Conservation (phyloP, 2,329 filamentous ascomycete species). For the Apiospora arundinis region DNA sequence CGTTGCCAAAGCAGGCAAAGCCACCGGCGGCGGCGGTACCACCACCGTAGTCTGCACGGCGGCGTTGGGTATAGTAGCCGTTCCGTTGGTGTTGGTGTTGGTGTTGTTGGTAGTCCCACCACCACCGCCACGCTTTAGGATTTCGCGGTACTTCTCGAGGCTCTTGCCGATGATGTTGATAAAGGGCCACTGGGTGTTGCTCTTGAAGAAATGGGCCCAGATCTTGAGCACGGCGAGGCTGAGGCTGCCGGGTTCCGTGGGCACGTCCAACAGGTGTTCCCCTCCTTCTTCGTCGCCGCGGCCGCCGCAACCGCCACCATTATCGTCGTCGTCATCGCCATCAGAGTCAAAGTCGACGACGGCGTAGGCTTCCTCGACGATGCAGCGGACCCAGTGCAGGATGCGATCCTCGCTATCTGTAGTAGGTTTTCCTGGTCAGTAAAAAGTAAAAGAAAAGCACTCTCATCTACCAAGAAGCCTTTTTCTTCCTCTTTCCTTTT, state of each 20-base stretch:
- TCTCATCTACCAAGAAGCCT: no score
- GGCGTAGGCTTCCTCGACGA: conserved; percentile 50
- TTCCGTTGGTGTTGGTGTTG: neutral
- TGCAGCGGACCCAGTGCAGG: conserved; percentile 52
- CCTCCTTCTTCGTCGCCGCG: neutral
- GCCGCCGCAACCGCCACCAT: neutral
- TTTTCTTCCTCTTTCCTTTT: neutral
- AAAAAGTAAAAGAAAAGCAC: no score
- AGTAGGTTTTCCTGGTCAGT: neutral
- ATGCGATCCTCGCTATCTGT: conserved; percentile 51
- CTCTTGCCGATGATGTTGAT: conserved; percentile 52
- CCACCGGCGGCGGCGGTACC: neutral
- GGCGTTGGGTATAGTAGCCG: neutral
- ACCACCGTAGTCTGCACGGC: neutral
- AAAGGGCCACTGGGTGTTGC: conserved; percentile 55
- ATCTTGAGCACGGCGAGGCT: conserved; percentile 50
- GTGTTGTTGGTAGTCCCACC: no score
- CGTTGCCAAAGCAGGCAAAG: neutral
- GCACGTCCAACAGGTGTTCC: conserved; percentile 32
- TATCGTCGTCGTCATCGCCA: neutral
- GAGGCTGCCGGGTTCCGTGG: conserved; percentile 40
- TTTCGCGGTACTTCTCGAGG: conserved; percentile 44
- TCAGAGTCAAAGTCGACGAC: conserved; percentile 48
- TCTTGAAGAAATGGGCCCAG: conserved; percentile 54
- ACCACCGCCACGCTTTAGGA: conserved; percentile 25